These are phyloP conservation scores for Eragrostis nindensis DNA, from an alignment of 176 grass and related monocot species.

Conservation along the genomic window DNA sequence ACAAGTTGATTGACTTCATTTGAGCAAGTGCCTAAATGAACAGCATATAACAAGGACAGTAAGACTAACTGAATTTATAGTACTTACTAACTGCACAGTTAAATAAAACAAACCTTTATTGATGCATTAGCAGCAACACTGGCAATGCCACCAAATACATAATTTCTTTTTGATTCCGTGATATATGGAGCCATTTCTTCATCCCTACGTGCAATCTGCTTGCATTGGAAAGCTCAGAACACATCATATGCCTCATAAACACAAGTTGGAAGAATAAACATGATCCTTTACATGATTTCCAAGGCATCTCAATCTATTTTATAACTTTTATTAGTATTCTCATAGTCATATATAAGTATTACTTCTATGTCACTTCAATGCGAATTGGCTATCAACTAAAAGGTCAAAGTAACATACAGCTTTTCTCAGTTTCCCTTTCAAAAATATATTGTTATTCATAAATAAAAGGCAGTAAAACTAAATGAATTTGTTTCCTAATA, in stretches of 20 bases:
- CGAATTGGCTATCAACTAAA: not conserved
- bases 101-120: slow-evolving; percentile 73
- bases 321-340: slow-evolving; percentile 3
- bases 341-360: not conserved
- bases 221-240: slow-evolving; percentile 26
- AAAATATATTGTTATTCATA: not conserved
- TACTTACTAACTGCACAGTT: not conserved
- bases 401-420: not conserved
- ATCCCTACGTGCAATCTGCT: slow-evolving; percentile 82
- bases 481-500: not conserved
- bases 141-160: slow-evolving; percentile 94
- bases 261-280: slow-evolving; percentile 1
- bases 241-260: not conserved
- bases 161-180: slow-evolving; percentile 84
- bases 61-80: slow-evolving; percentile 39
- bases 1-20: slow-evolving; percentile 95
- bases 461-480: not conserved
- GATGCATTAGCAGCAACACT: slow-evolving; percentile 91
- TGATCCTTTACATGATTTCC: not conserved
- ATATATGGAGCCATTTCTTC: slow-evolving; percentile 96
- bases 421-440: slow-evolving; percentile 9
- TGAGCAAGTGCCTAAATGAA: slow-evolving; percentile 74
- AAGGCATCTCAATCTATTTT: slow-evolving; percentile 17
- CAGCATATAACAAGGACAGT: slow-evolving; percentile 31
- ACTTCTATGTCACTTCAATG: slow-evolving; percentile 2